These are phyloP conservation scores for Ceriops decandra DNA, from an alignment of 345 rosid species.

Conservation along the genomic window DNA sequence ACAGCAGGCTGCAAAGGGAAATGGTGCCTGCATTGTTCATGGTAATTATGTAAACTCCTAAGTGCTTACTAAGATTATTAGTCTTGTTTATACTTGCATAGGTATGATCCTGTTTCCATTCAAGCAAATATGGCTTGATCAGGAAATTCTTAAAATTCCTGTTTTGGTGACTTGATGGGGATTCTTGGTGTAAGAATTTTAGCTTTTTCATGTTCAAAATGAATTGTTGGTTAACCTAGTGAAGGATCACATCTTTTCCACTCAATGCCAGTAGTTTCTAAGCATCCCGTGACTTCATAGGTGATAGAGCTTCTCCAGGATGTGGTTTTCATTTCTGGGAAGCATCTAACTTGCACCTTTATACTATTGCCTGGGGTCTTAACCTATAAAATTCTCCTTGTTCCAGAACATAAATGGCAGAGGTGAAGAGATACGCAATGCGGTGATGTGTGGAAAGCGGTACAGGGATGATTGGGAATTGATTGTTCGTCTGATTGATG, in stretches of 20 bases:
- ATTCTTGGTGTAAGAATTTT: neutral
- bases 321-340: neutral
- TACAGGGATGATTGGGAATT: constrained; percentile 13
- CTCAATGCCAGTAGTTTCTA: too few species aligned
- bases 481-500: constrained; percentile 12
- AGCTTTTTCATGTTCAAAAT: neutral
- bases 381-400: constrained; percentile 10
- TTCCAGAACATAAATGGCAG: constrained; percentile 88
- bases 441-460: neutral
- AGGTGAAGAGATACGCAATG: constrained; percentile 40
- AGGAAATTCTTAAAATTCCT: neutral
- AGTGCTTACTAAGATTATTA: neutral
- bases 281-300: too few species aligned
- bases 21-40: constrained; percentile 27
- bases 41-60: constrained; percentile 32
- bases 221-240: neutral
- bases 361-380: neutral
- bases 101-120: neutral
- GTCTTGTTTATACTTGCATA: neutral
- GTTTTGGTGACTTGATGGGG: neutral
- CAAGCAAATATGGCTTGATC: neutral
- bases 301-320: neutral
- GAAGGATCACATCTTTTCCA: too few species aligned
- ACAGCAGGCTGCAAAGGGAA: constrained; percentile 63
- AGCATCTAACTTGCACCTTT: neutral